Base-by-base conservation (phyloP, 2,329 filamentous ascomycete genomes). In the Phyllachora maydis region DNA sequence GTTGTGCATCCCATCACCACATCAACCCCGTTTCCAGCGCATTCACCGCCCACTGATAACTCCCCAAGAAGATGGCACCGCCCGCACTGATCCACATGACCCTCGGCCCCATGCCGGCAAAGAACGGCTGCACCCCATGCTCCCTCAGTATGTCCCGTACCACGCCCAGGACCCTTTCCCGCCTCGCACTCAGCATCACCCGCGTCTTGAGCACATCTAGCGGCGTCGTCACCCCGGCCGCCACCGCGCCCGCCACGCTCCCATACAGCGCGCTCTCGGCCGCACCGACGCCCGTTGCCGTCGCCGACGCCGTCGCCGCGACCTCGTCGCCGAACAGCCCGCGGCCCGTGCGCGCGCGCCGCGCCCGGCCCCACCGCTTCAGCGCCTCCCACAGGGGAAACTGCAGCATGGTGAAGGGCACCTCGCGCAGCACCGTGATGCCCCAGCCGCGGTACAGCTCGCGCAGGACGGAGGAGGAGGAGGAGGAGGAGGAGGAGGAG, bases 331-430 rank as follows among this genome's bases (percentile, higher is more conserved):
- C 37, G 23, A 40, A 32, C 14, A 40, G 11, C 5, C 28, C 35
- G 15, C 26, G 4, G 5, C 35, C 35, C 6, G 29, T 32, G n/a
- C 30, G 23, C 16, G 21, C 29, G 16, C 39, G 40, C 21, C 52
- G 42, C 22, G 54, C 45, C 19, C 50, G 47, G 5, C 69, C 58
- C 62, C 66, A 78, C 19, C 58, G 56, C 59, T 93, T 95, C 60
- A 95, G 65, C 4, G 63, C 69, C 50, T 98, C 88, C 88, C 88
- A 98, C 32, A 98, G 61, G 21, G 88, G 88, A 45, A 98, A 98
- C 49, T 98, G 88, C 32, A 98, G 76, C 7, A 93, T 72, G 3
- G 90, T 95, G 41, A 98, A 98, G 4, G 88, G 88, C 30, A 98
- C 83, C 56, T 98, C 88, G 28, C 88, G 69, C 52, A 93, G 74